These are phyloP conservation scores for Curvularia eragrostidis DNA, from an alignment of 2,329 filamentous ascomycete species.

Conservation along the genomic window DNA sequence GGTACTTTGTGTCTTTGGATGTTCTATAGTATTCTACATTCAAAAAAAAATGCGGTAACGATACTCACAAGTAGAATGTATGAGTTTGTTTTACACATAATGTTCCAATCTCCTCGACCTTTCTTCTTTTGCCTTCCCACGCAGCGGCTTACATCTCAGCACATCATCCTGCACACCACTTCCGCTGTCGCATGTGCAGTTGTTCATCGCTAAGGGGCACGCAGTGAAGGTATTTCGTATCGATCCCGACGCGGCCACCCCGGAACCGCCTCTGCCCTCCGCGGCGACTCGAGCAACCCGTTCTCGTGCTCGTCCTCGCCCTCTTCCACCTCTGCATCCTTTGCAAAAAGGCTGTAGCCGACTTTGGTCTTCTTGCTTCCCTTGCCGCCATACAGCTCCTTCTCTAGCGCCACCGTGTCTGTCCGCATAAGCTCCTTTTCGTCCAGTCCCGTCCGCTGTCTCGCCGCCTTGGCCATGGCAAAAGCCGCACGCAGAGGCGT, in stretches of 20 bases:
- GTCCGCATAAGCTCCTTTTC: slow-evolving; percentile 27
- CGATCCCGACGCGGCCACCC: neutral
- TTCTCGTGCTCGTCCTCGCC: slow-evolving; percentile 1
- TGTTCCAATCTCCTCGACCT: too few species aligned
- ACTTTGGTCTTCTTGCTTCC: slow-evolving; percentile 24
- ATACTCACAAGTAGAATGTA: too few species aligned
- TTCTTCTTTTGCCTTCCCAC: too few species aligned
- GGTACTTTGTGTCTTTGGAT: too few species aligned
- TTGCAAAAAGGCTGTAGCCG: slow-evolving; percentile 19
- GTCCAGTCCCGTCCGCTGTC: slow-evolving; percentile 29
- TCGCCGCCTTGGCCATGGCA: slow-evolving; percentile 33
- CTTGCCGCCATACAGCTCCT: slow-evolving; percentile 26
- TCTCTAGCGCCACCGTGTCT: slow-evolving; percentile 26
- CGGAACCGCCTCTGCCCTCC: neutral
- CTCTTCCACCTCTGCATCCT: slow-evolving; percentile 12
- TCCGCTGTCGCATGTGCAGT: neutral
- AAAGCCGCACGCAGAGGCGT: slow-evolving; percentile 44
- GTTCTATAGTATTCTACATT: too few species aligned
- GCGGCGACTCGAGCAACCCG: neutral
- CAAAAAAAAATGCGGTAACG: too few species aligned
- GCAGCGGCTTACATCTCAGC: slow-evolving; percentile 1
- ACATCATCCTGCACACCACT: neutral
- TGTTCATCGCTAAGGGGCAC: neutral
- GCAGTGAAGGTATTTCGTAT: neutral
- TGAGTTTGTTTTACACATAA: too few species aligned